A percentile compares a stretch with the other conserved stretches of the same genome.
Evolutionary conservation across 2,329 filamentous ascomycete species (phyloP).

Genomic region (Talaromyces sp.): DNA sequence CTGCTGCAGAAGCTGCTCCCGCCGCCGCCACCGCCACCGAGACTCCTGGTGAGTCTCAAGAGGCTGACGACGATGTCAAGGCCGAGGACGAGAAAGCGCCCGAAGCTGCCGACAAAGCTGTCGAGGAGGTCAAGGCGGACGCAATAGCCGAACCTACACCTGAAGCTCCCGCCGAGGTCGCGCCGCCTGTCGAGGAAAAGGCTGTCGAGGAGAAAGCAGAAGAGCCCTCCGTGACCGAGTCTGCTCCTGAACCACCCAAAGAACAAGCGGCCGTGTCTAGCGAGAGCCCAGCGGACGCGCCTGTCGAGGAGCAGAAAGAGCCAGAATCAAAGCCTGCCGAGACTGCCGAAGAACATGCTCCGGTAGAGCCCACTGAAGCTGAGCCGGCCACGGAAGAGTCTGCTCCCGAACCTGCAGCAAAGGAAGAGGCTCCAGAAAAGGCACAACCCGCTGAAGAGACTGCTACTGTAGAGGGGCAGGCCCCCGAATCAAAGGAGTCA

Average conservation of each 20-base stretch:
- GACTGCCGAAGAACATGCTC: not conserved
- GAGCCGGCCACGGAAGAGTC: not conserved
- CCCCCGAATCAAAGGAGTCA: not conserved
- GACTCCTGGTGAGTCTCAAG: not conserved
- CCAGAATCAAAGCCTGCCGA: not conserved
- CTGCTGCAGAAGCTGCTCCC: conserved; percentile 1
- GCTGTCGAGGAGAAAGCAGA: not conserved
- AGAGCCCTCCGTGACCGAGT: not conserved
- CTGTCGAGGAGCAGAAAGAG: not conserved
- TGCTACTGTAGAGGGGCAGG: conserved; percentile 4
- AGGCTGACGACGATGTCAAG: not conserved
- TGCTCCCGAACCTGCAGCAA: not conserved
- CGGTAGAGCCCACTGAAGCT: not conserved
- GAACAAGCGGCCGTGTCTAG: not conserved
- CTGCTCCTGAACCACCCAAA: not conserved
- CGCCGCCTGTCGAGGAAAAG: not conserved
- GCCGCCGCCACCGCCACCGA: not conserved
- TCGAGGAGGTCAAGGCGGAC: conserved; percentile 3
- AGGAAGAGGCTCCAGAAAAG: not conserved
- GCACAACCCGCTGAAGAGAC: not conserved
- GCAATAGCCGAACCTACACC: not conserved
- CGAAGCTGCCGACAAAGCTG: not conserved
- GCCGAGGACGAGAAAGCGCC: not conserved
- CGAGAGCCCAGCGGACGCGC: not conserved
- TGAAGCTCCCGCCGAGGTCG: not conserved